A percentile compares a stretch with the other conserved stretches of the same genome.
Conservation (phyloP, 495 filamentous ascomycete genomes). For the Trichocladium uniseriatum region DNA sequence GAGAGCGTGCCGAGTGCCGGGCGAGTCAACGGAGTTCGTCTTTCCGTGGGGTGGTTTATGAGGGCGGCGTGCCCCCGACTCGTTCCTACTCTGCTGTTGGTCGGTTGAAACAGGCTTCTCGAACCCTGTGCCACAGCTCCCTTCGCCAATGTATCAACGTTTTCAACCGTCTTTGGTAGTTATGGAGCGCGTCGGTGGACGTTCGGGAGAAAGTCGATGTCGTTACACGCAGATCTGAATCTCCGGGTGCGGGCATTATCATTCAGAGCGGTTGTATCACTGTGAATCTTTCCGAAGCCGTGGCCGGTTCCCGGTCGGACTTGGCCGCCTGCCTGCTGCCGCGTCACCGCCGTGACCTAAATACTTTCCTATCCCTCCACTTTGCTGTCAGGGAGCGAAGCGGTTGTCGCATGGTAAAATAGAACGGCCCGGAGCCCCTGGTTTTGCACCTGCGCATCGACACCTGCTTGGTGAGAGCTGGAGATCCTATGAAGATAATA, state of each 20-base stretch:
- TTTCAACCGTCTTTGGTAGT: too few relatives aligned
- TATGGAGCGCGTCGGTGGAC: too few relatives aligned
- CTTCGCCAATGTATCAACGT: background rate
- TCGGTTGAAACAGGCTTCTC: background rate
- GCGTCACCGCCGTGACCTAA: too few relatives aligned
- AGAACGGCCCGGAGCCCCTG: background rate
- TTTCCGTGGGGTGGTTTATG: background rate
- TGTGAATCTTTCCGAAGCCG: background rate
- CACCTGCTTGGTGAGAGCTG: too few relatives aligned
- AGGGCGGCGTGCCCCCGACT: background rate
- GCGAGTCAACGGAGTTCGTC: background rate
- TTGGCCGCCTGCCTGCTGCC: too few relatives aligned
- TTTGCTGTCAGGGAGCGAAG: slow-evolving; percentile 16
- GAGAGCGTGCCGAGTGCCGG: background rate
- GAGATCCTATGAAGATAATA: background rate
- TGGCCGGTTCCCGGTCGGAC: too few relatives aligned
- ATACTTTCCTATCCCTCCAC: too few relatives aligned
- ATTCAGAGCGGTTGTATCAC: background rate
- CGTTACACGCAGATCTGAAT: background rate
- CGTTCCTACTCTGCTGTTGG: background rate
- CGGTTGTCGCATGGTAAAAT: slow-evolving; percentile 20
- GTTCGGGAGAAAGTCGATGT: background rate
- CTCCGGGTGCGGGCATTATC: background rate
- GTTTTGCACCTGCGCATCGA: too few relatives aligned
- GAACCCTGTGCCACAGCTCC: background rate